These are phyloP conservation scores for Fusarium chlamydosporum DNA, from an alignment of 2,329 filamentous ascomycete species.

Conservation along the genomic window DNA sequence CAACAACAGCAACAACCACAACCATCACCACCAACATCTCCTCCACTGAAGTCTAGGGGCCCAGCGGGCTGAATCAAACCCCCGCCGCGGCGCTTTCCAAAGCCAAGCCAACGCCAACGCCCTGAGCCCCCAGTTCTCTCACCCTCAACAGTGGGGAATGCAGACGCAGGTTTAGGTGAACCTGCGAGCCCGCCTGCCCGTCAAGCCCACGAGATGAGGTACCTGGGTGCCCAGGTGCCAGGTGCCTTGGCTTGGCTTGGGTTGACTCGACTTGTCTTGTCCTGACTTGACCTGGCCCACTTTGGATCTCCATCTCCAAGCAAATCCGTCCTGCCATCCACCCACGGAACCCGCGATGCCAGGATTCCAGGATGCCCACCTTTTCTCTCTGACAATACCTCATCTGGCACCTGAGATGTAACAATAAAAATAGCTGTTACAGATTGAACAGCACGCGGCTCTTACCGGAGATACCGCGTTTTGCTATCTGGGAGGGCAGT, in stretches of 20 bases:
- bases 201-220: neutral
- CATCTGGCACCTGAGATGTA: conserved; percentile 28
- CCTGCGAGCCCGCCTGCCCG: neutral
- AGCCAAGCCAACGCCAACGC: conserved; percentile 31
- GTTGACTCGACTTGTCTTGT: conserved; percentile 11
- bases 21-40: neutral
- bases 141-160: conserved; percentile 4
- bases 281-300: conserved; percentile 23
- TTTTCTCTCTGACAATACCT: conserved; percentile 34
- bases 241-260: conserved; percentile 14
- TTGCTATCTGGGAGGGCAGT: conserved; percentile 2
- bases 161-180: conserved; percentile 5
- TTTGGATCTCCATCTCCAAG: conserved; percentile 37
- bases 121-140: conserved; percentile 22
- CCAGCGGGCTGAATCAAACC: conserved; percentile 41
- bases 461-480: conserved; percentile 23
- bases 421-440: conserved; percentile 23
- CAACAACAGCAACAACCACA: neutral
- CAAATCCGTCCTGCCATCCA: conserved; percentile 5
- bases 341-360: neutral
- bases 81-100: conserved; percentile 41
- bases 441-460: conserved; percentile 15
- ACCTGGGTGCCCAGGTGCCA: conserved; percentile 6
- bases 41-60: conserved; percentile 32
- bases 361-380: conserved; percentile 14